A percentile compares a stretch with the other conserved stretches of the same genome.
phyloP scores from a whole-genome alignment of 345 rosid genomes.

The Arabis alpina region DNA sequence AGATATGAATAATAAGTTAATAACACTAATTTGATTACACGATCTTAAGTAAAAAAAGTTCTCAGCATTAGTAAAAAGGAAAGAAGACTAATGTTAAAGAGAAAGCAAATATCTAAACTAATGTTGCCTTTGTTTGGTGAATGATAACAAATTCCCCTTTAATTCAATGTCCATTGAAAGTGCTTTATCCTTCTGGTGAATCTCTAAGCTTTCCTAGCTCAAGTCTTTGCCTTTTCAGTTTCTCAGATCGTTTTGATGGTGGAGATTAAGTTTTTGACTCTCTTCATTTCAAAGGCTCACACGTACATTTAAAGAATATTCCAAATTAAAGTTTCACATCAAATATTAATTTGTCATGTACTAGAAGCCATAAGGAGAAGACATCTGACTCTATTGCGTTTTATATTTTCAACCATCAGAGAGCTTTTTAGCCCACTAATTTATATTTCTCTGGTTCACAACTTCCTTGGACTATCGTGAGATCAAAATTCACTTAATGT shows the following conservation, averaged over 20 bases:
- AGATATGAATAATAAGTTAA: neutral
- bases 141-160: conserved; percentile 26
- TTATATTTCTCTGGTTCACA: conserved; percentile 33
- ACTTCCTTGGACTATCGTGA: conserved; percentile 4
- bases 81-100: neutral
- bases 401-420: conserved; percentile 1
- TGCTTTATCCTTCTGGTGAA: conserved; percentile 33
- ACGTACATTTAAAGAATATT: conserved; percentile 36
- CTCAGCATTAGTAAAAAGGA: neutral
- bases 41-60: conserved; percentile 7
- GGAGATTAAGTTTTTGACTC: conserved; percentile 31
- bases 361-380: conserved; percentile 25
- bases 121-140: conserved; percentile 26
- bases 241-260: conserved; percentile 30
- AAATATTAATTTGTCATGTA: conserved; percentile 29
- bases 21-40: neutral
- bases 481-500: conserved; percentile 18
- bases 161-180: conserved; percentile 38
- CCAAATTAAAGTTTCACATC: conserved; percentile 31
- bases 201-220: conserved; percentile 30
- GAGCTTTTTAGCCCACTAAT: conserved; percentile 33
- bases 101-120: conserved; percentile 15
- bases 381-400: conserved; percentile 12
- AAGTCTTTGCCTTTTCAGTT: conserved; percentile 23
- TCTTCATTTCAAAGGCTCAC: conserved; percentile 29